A percentile compares a stretch with the other conserved stretches of the same genome.
Conservation (phyloP, 495 filamentous ascomycete species). For the Corynascus novoguineensis region DNA sequence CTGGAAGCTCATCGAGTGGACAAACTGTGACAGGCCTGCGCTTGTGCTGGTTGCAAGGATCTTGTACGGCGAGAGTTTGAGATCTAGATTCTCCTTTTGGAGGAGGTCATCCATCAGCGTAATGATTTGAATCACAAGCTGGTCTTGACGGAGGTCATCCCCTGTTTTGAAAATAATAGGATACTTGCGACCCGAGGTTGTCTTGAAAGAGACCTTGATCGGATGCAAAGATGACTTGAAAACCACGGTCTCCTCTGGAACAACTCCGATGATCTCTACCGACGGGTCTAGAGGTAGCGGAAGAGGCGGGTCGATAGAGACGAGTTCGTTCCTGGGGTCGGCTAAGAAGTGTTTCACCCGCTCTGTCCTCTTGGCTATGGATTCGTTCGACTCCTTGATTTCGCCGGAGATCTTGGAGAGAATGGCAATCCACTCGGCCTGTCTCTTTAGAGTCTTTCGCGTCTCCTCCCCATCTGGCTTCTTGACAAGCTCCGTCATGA, state of each 20-base stretch:
- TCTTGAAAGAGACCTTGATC: slow-evolving; percentile 86
- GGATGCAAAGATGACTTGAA: slow-evolving; percentile 94
- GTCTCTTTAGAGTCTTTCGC: slow-evolving; percentile 69
- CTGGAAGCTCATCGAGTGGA: slow-evolving; percentile 78
- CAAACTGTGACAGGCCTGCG: slow-evolving; percentile 87
- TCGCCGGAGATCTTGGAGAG: slow-evolving; percentile 88
- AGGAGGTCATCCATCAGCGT: slow-evolving; percentile 96
- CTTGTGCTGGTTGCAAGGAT: slow-evolving; percentile 88
- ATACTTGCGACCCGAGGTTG: slow-evolving; percentile 67
- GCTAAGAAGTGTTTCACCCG: slow-evolving; percentile 73
- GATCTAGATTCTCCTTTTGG: slow-evolving; percentile 92
- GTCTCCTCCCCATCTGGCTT: slow-evolving; percentile 59
- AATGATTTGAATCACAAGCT: slow-evolving; percentile 97
- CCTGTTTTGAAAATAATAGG: slow-evolving; percentile 95
- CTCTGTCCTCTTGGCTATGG: slow-evolving; percentile 71
- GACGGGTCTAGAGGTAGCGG: slow-evolving; percentile 86
- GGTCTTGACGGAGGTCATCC: slow-evolving; percentile 94
- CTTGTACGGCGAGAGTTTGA: slow-evolving; percentile 91
- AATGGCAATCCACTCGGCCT: slow-evolving; percentile 83
- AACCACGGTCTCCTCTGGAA: slow-evolving; percentile 79
- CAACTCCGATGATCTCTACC: slow-evolving; percentile 68
- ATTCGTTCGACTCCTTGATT: slow-evolving; percentile 73
- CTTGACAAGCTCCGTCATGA: slow-evolving; percentile 75
- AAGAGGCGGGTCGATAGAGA: slow-evolving; percentile 76
- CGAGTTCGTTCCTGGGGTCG: slow-evolving; percentile 83